Percentiles rank a stretch among this genome's conserved stretches.
These are phyloP conservation scores for Trichoderma lentiforme DNA, from an alignment of 2,329 filamentous ascomycete genomes.

Conservation along the genomic window DNA sequence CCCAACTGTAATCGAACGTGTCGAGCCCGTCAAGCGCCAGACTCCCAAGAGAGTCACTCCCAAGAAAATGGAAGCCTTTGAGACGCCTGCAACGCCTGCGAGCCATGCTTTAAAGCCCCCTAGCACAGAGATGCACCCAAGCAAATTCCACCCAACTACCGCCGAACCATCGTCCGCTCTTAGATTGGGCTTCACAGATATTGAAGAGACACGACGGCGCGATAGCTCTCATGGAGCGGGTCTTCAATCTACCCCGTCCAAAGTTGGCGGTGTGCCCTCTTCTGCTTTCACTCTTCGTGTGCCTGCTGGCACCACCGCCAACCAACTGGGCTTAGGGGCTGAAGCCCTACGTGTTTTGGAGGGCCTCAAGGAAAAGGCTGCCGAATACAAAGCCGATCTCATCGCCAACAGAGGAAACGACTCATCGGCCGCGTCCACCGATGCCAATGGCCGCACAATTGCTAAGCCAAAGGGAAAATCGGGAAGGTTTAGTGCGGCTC, in stretches of 20 bases:
- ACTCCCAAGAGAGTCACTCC: slow-evolving; percentile 12
- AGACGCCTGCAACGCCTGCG: slow-evolving; percentile 55
- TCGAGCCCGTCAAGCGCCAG: slow-evolving; percentile 17
- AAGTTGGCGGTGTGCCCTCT: slow-evolving; percentile 46
- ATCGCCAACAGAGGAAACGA: slow-evolving; percentile 56
- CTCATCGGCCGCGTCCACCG: slow-evolving; percentile 32
- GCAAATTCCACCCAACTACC: slow-evolving; percentile 72
- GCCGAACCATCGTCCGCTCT: slow-evolving; percentile 76
- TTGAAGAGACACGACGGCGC: slow-evolving; percentile 41
- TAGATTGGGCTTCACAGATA: slow-evolving; percentile 76
- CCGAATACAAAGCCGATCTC: slow-evolving; percentile 67
- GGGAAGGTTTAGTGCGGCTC: slow-evolving; percentile 76
- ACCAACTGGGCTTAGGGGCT: slow-evolving; percentile 55
- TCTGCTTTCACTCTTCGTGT: slow-evolving; percentile 69
- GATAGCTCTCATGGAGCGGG: slow-evolving; percentile 33
- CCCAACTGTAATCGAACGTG: not conserved
- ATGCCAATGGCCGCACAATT: slow-evolving; percentile 61
- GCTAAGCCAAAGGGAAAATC: slow-evolving; percentile 76
- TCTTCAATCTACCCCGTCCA: slow-evolving; percentile 62
- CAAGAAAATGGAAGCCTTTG: slow-evolving; percentile 29
- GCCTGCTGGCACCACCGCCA: slow-evolving; percentile 44
- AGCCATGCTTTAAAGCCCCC: slow-evolving; percentile 66
- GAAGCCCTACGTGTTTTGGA: slow-evolving; percentile 60
- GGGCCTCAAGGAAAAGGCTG: slow-evolving; percentile 69
- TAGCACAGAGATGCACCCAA: slow-evolving; percentile 85